phyloP scores from a whole-genome alignment of 495 filamentous ascomycete species.

The Beverwykella pulmonaria region DNA sequence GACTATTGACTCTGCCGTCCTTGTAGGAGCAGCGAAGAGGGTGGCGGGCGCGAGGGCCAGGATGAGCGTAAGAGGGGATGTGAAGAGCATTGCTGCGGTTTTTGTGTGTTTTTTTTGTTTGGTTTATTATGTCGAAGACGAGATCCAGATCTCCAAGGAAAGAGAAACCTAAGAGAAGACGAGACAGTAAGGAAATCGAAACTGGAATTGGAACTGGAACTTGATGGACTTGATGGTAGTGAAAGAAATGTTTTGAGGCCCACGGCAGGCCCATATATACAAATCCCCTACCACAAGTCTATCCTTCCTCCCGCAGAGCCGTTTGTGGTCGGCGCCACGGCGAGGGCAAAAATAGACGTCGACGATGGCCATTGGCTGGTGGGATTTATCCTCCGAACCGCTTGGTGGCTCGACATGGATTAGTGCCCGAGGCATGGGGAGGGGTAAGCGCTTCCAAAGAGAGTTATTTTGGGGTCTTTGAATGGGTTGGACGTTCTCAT shows the following conservation, averaged over 20 bases:
- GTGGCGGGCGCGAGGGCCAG: slow-evolving; percentile 33
- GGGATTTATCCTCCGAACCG: not conserved
- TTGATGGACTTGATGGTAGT: not conserved
- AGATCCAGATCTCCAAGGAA: not conserved
- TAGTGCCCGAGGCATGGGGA: not conserved
- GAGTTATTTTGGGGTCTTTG: slow-evolving; percentile 18
- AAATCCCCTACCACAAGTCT: not conserved
- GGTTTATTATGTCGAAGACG: not conserved
- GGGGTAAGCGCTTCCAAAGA: not conserved
- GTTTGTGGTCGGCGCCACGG: slow-evolving; percentile 6
- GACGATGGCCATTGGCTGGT: not conserved
- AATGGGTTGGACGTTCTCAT: no score
- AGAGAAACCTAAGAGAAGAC: slow-evolving; percentile 3
- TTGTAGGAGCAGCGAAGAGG: slow-evolving; percentile 32
- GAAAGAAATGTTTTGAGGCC: not conserved
- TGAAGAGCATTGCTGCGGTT: slow-evolving; percentile 34
- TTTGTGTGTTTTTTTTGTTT: slow-evolving; percentile 11
- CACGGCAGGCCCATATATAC: slow-evolving; percentile 9
- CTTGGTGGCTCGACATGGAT: not conserved
- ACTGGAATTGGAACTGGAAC: not conserved
- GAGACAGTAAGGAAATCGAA: slow-evolving; percentile 1
- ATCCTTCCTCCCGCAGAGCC: not conserved
- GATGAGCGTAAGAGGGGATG: slow-evolving; percentile 28
- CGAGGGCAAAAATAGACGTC: slow-evolving; percentile 1
- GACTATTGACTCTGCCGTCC: not conserved